Base-by-base conservation (phyloP, 2,329 filamentous ascomycete genomes). In the Fusarium drepaniforme region DNA sequence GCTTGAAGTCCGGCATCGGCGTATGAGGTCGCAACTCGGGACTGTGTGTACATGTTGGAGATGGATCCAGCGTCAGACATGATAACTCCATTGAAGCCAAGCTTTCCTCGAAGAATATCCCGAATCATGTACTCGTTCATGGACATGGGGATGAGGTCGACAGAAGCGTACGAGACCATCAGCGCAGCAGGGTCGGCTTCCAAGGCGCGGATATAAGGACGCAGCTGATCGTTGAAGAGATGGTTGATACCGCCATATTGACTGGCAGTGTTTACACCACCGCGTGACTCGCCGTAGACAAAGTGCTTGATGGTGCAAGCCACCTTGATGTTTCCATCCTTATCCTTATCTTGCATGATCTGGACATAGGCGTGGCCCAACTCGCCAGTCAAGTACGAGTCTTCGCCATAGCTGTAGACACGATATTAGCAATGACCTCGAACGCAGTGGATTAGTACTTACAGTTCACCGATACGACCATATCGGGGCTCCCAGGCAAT, bases 241-340 rank as follows among this genome's bases (percentile, higher is more conserved):
- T 82, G 75, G 67, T 83, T 83, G 15, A 83, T 69, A 15, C 81
- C 82, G 4, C 78, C 80, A 4, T 77, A 75, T 67, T 81, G 80
- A 58, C 78, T 81, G 8, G 81, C 82, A 0, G 67, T 64, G 71
- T 84, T 83, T 57, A 83, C 78, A 25, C 82, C 81, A 44, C 81
- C 82, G 25, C 75, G 79, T 3, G 70, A 68, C 9, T 75, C 71
- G n/a, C 82, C 82, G 44, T 80, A 84, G 5, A 83, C 76, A 68
- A 79, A 84, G 64, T 83, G 82, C 73, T 83, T 83, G 67, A 83
- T 79, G 3, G 82, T 83, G 5, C 80, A 81, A 3, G 82, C 82
- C 6, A 83, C 77, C 58, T 81, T 82, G 62, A 82, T 61, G 64
- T 77, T 82, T 23, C 81, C 81, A 16, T 79, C 56, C 4, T 78